A percentile compares a stretch with the other conserved stretches of the same genome.
phyloP scores from a whole-genome alignment of 2,329 filamentous ascomycete species.

The Exophiala lecanii-corni region DNA sequence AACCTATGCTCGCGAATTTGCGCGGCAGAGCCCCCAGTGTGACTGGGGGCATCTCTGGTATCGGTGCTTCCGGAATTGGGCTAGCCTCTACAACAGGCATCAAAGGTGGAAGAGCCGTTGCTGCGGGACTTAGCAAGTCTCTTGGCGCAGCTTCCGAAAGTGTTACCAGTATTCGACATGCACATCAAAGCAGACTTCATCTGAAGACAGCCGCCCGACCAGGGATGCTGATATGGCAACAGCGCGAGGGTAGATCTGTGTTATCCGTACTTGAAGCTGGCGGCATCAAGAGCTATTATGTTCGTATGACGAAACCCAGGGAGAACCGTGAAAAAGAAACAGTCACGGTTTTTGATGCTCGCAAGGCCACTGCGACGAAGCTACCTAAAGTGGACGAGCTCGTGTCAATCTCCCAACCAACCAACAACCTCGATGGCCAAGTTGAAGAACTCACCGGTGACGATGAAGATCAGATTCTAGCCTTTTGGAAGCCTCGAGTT shows the following conservation, averaged over 20 bases:
- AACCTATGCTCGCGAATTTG: conserved; percentile 63
- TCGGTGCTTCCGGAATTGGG: conserved; percentile 37
- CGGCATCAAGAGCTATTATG: conserved; percentile 31
- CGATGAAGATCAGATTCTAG: conserved; percentile 15
- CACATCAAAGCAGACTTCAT: conserved; percentile 46
- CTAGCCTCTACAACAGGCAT: conserved; percentile 44
- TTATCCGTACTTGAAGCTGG: conserved; percentile 42
- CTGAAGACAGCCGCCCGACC: conserved; percentile 37
- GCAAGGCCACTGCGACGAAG: conserved; percentile 19
- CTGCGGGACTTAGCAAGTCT: conserved; percentile 48
- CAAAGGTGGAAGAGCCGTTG: conserved; percentile 44
- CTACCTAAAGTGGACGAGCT: conserved; percentile 14
- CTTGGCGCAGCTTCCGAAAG: conserved; percentile 46
- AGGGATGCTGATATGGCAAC: conserved; percentile 44
- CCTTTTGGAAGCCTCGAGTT: conserved; percentile 45
- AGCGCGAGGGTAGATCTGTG: conserved; percentile 39
- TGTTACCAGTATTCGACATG: conserved; percentile 44
- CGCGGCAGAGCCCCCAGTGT: conserved; percentile 49
- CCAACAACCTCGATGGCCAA: no score
- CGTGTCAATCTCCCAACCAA: background rate
- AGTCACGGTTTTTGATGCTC: conserved; percentile 34
- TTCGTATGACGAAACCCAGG: conserved; percentile 26
- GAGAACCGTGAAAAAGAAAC: conserved; percentile 30
- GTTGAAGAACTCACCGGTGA: background rate
- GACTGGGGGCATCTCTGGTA: conserved; percentile 39